Evolutionary conservation across 805 yeast genomes (phyloP).

Genomic region (Wickerhamomyces strasburgensis): DNA sequence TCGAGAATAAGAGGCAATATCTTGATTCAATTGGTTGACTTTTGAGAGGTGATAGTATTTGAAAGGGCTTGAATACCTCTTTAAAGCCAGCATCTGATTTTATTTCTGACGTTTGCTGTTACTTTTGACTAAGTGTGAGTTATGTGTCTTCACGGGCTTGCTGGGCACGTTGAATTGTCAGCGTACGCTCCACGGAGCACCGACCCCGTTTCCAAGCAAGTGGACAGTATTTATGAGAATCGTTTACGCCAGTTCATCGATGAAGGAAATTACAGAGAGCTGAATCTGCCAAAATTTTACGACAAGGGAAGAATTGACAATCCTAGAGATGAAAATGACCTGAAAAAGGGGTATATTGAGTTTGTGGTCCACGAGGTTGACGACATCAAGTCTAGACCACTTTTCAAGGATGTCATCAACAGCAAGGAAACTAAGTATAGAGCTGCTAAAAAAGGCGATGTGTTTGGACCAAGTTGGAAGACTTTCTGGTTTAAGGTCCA

Average conservation of each 20-base stretch:
- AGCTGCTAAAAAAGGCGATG: constrained; percentile 61
- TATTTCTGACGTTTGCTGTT: too few relatives aligned
- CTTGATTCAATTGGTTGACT: neutral
- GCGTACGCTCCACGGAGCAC: constrained; percentile 38
- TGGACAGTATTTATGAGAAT: constrained; percentile 66
- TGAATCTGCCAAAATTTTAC: constrained; percentile 80
- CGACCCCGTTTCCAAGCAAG: constrained; percentile 68
- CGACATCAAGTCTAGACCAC: constrained; percentile 41
- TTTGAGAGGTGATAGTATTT: neutral
- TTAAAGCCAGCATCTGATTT: too few relatives aligned
- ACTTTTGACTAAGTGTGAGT: too few relatives aligned
- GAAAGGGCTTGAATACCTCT: too few relatives aligned
- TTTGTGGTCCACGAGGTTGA: constrained; percentile 73
- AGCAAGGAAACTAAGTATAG: constrained; percentile 34
- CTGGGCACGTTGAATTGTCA: constrained; percentile 9
- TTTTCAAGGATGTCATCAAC: constrained; percentile 32
- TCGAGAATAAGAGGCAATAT: too few relatives aligned
- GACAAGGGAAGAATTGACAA: constrained; percentile 53
- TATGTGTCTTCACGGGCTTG: constrained; percentile 14
- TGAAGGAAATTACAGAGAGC: constrained; percentile 67
- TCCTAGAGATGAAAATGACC: constrained; percentile 23
- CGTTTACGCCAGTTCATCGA: constrained; percentile 74
- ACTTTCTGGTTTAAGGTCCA: constrained; percentile 87
- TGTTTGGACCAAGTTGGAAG: constrained; percentile 94
- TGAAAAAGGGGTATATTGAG: constrained; percentile 42